Base-by-base conservation (phyloP, 2,329 filamentous ascomycete genomes). In the Ascochyta rabiei region DNA sequence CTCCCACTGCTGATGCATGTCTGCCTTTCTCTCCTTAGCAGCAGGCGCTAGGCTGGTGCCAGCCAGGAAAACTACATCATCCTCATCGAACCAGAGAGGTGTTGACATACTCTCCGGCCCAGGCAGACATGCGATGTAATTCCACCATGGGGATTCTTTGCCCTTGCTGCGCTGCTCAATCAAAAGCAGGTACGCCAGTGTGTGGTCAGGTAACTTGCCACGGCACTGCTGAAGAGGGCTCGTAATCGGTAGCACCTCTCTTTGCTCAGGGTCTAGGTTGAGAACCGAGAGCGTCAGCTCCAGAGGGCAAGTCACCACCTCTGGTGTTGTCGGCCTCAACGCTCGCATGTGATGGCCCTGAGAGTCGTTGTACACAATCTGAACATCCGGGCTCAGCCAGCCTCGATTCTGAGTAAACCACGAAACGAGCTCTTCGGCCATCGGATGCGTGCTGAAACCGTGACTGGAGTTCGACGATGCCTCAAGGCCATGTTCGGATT, bases 61-160 rank as follows among this genome's bases (percentile, higher is more conserved):
- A 6, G 62, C 57, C 19, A 77, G 64, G 62, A 67, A 75, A 18
- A 61, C 51, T 46, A 68, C 48, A 46, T 77, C 75, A 18, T 71
- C 63, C 4, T 72, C 62, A 21, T 67, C 49, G 45, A 76, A 76
- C 68, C 69, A 77, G 7, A 76, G 54, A 15, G 75, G 71, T 12
- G 75, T 76, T n/a, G 62, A 69, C 67, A 77, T 66, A 15, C 56
- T 58, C 19, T 69, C 61, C 12, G 64, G 55, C 10, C 23, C 57
- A 10, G 75, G 75, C 40, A 77, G 62, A 41, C 68, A 70, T 18
- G 60, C 58, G 44, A 77, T 70, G 53, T 77, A 77, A 24, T 69
- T 61, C 23, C 64, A 46, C 75, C 75, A 77, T 54, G 62, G 66
- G 13, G 72, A 74, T 1, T 60, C 48, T n/a, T 30, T 61, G 44